Base-by-base conservation (phyloP, 441 rosid genomes). In the Adansonia grandidieri region DNA sequence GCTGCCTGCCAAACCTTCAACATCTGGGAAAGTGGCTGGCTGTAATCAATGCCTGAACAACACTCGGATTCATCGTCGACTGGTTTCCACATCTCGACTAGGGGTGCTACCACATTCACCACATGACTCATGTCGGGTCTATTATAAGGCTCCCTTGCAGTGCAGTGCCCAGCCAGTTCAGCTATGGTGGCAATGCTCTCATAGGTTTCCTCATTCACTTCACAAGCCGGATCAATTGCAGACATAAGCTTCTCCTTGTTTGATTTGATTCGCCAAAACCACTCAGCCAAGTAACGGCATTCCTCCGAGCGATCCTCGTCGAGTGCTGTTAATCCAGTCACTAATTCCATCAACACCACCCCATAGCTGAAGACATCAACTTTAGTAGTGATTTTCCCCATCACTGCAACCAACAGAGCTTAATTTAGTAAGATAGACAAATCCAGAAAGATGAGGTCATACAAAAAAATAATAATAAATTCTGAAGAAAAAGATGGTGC, bases 341-440 rank as follows among this genome's bases (percentile, higher is more conserved):
- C 61, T 17, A 86, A 77, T 64, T 86, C 86, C 84, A 86, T 82
- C 77, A 86, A 76, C 17, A 86, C 88, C 17, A 84, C 88, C 6
- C 88, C 86, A 42, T 73, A 86, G 82, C 85, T 80, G 83, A 81
- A 86, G 13, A 83, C 86, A 48, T 86, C 88, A 44, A 56, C 88
- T 76, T 83, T 86, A 8, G 86, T 86, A 24, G 88, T 86, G 82
- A 86, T 71, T 78, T 84, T 86, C 71, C 88, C 88, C 86, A 82
- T 86, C 66, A 84, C 88, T 86, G 79, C 72, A 82, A 51, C 58
- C 63, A 80, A 68, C 28, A 6, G 51, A 80, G 45, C 47, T 45
- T 5, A n/a, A 78, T 45, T 82, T 45, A 79, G 22, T 48, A 68
- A 61, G 77, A 63, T 50, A 63, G 7, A 14, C 20, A 47, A 64